phyloP scores from a whole-genome alignment of 2,329 filamentous ascomycete genomes.

The Arachnopeziza araneosa region DNA sequence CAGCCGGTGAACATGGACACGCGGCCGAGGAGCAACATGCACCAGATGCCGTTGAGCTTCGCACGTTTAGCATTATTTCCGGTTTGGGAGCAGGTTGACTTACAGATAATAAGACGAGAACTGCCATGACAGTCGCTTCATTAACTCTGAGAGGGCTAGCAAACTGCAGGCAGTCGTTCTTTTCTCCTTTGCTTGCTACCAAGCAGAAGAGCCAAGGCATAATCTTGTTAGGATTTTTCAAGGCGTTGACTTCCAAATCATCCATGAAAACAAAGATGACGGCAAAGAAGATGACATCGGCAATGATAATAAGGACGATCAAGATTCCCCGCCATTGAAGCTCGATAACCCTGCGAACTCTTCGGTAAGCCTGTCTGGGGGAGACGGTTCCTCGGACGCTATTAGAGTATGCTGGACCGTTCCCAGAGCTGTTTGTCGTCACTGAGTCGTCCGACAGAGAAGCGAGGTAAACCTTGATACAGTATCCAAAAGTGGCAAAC shows the following conservation, averaged over 20 bases:
- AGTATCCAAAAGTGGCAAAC: slow-evolving; percentile 82
- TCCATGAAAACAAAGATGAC: slow-evolving; percentile 87
- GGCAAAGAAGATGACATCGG: slow-evolving; percentile 90
- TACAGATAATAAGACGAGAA: slow-evolving; percentile 77
- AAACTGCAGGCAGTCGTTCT: slow-evolving; percentile 57
- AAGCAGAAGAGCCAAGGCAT: slow-evolving; percentile 69
- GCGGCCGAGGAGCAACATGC: slow-evolving; percentile 73
- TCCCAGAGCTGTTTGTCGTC: slow-evolving; percentile 64
- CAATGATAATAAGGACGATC: slow-evolving; percentile 83
- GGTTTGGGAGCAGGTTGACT: slow-evolving; percentile 31
- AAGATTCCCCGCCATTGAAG: slow-evolving; percentile 92
- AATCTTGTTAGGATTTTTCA: slow-evolving; percentile 37
- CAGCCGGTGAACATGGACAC: slow-evolving; percentile 83
- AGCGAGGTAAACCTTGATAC: slow-evolving; percentile 88
- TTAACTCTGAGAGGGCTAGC: slow-evolving; percentile 62
- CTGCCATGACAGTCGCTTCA: slow-evolving; percentile 71
- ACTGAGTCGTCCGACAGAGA: slow-evolving; percentile 69
- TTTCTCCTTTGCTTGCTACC: slow-evolving; percentile 49
- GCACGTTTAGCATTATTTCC: slow-evolving; percentile 5
- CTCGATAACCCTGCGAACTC: slow-evolving; percentile 78
- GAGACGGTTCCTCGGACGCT: slow-evolving; percentile 66
- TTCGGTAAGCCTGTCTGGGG: slow-evolving; percentile 80
- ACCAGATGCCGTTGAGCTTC: slow-evolving; percentile 79
- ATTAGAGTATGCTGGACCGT: slow-evolving; percentile 66
- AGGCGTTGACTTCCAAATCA: slow-evolving; percentile 42